Evolutionary conservation across 805 yeast species (phyloP), one percentile per base, ranked within the genome.

Genomic region (Monosporozyma unispora): DNA sequence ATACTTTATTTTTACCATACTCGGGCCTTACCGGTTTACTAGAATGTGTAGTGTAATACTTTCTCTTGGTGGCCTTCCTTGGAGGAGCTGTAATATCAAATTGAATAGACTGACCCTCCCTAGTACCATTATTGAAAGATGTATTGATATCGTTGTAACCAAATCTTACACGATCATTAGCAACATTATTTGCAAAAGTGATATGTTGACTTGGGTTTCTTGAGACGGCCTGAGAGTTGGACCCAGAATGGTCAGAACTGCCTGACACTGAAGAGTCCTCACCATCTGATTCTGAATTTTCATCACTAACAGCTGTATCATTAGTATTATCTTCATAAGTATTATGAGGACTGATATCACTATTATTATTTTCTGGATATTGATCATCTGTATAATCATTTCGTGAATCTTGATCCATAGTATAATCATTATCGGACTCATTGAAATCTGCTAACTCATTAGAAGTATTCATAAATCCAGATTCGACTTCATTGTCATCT

Each of bases 41-140:
- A 7, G 21, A 22, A 18, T 39, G 25, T 1, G n/a, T 39, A n/a
- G 29, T 22, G 12, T 33, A 37, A 22, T 28, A 14, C 31, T 29
- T 25, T 33, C 47, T 33, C 14, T 46, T 48, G 2, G 29, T 33
- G 3, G 50, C 29, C 14, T 29, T 46, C 22, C 48, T 50, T 8
- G 67, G 67, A 3, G 60, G 62, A 16, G 55, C 55, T 2, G 52
- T 46, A 10, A 61, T 53, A 43, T 65, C 57, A 41, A 65, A 65
- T 28, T 63, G 65, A 50, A 65, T 65, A 1, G 62, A 47, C 33
- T 59, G 64, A 12, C 57, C 56, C 4, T 50, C 49, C 16, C 46
- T 50, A 27, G 11, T 16, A 3, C 12, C 21, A 21, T 33, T 28
- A 27, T 18, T 27, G 11, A n/a, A 6, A 11, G 37, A 27, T 6